Evolutionary conservation across 371 early-diverging fungal species (phyloP), one percentile per base, ranked within the genome.

Genomic region (Modicella reniformis): DNA sequence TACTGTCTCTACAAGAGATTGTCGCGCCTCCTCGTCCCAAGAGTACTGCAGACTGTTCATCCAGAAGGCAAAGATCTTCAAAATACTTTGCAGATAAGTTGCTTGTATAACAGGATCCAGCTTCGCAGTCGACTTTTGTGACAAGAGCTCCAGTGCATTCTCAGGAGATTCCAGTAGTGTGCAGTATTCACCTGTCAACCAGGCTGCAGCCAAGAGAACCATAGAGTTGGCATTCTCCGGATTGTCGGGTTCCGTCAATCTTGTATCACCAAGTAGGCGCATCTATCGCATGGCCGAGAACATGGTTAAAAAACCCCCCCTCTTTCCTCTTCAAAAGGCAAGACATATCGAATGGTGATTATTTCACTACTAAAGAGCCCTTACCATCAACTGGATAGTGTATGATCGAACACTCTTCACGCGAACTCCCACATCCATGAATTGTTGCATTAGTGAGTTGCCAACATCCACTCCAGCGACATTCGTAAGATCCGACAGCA

Each of bases 171-270:
- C 70, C 12, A 60, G 30, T 65, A 82, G 86, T 67, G 85, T 82
- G 82, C 92, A 91, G 74, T 93, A 95, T 80, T 96, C 97, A 37
- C 97, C 96, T 47, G 91, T 85, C 34, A 96, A 90, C 91, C 94
- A 97, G 1, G 95, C 95, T 9, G 96, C 95, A 13, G 94, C 94
- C 37, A 90, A 86, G 17, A 97, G 75, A 0, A 96, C 92, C 65
- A 89, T 87, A 19, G 91, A 83, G 68, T 94, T 92, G 10, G 92
- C 87, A 54, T 87, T 86, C 28, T 89, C 86, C 30, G 83, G 82
- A 26, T 82, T 85, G 5, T 85, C 86, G 12, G 90, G 86, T 26
- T 91, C 86, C 17, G 93, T 75, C 47, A 94, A 80, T 28, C 74
- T 75, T 10, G 80, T 80, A 70, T 94, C 90, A 29, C 85, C 86